Conservation (phyloP, 768 basidiomycete species). For the Cantharellus anzutake region DNA sequence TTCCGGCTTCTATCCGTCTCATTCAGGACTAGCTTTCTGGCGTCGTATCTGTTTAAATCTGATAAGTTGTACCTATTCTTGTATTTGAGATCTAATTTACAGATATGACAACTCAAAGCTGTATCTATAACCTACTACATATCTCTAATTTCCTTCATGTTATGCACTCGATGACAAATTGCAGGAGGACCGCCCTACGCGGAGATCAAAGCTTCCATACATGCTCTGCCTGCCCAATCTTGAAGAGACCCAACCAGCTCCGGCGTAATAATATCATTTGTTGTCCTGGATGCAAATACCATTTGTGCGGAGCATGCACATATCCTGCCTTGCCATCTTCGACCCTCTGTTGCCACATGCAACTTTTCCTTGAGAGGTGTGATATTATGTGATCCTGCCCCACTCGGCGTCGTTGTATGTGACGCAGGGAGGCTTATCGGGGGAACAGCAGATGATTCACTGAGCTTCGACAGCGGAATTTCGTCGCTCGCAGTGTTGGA, state of each 20-base stretch:
- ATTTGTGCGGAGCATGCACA: constrained; percentile 66
- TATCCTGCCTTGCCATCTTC: constrained; percentile 19
- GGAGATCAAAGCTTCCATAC: constrained; percentile 29
- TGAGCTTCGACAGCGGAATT: constrained; percentile 13
- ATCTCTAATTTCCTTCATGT: too few relatives aligned
- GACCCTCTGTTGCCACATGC: not conserved
- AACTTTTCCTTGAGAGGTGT: not conserved
- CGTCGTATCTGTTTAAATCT: too few relatives aligned
- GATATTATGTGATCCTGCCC: not conserved
- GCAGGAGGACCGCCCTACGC: not conserved
- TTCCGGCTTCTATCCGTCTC: too few relatives aligned
- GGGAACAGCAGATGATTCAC: constrained; percentile 4
- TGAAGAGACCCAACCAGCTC: constrained; percentile 39
- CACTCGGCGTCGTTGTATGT: constrained; percentile 4
- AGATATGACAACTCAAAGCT: too few relatives aligned
- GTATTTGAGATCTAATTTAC: too few relatives aligned
- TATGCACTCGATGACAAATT: too few relatives aligned
- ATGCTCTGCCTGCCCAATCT: constrained; percentile 26
- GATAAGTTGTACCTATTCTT: too few relatives aligned
- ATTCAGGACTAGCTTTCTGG: too few relatives aligned
- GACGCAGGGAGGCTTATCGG: constrained; percentile 10
- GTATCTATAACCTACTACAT: too few relatives aligned
- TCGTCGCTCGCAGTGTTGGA: constrained; percentile 26
- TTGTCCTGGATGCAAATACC: constrained; percentile 59
- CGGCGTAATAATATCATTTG: constrained; percentile 58